phyloP scores from a whole-genome alignment of 108 stramenopile species.

The Skeletonema potamos region DNA sequence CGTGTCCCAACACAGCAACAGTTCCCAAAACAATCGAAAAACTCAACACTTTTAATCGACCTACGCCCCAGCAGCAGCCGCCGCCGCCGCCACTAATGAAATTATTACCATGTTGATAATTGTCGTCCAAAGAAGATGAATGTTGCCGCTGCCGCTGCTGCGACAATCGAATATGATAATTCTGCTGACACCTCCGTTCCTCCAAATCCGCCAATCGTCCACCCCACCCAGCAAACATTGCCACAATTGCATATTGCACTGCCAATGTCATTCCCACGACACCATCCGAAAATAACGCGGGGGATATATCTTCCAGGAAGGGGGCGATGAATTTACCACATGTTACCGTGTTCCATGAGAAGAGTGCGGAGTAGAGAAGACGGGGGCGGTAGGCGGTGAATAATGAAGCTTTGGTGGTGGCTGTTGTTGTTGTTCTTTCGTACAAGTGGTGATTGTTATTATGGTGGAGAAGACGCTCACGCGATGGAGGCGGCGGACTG shows the following conservation, averaged over 20 bases:
- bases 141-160: not conserved
- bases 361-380: slow-evolving; percentile 41
- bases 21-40: slow-evolving; percentile 46
- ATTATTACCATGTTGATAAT: not conserved
- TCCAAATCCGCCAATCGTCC: slow-evolving; percentile 45
- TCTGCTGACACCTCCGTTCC: slow-evolving; percentile 19
- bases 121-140: no score
- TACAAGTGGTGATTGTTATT: not conserved
- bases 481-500: not conserved
- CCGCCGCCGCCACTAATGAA: not conserved
- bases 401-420: no score
- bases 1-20: slow-evolving; percentile 47
- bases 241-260: slow-evolving; percentile 24
- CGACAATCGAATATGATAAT: not conserved
- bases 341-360: slow-evolving; percentile 50
- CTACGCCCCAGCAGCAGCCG: slow-evolving; percentile 21
- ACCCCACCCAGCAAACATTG: slow-evolving; percentile 16
- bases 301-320: slow-evolving; percentile 50
- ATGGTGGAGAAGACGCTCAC: not conserved
- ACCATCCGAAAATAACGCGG: slow-evolving; percentile 16
- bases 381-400: slow-evolving; percentile 42
- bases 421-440: not conserved
- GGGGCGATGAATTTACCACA: slow-evolving; percentile 61
- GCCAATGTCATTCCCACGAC: slow-evolving; percentile 52
- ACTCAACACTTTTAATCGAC: slow-evolving; percentile 43